phyloP scores from a whole-genome alignment of 225 moss, liverwort and hornwort genomes.

The Polytrichum commune region DNA sequence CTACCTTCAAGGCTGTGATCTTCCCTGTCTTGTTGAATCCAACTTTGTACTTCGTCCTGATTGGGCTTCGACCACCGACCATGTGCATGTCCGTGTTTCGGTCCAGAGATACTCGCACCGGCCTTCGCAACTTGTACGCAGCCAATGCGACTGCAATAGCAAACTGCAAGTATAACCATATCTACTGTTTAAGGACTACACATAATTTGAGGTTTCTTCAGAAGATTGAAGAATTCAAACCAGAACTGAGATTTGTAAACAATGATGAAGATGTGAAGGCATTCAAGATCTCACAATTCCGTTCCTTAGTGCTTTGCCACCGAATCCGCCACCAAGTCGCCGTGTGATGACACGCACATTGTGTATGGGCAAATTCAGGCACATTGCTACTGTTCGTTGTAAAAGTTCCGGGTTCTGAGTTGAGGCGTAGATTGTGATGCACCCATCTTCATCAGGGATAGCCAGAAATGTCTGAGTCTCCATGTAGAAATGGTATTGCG shows the following conservation, averaged over 20 bases:
- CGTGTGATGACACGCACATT: slow-evolving; percentile 59
- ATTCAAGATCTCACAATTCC: not conserved
- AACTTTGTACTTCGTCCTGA: slow-evolving; percentile 34
- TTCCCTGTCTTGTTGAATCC: slow-evolving; percentile 56
- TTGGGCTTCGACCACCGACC: slow-evolving; percentile 40
- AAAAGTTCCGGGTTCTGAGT: slow-evolving; percentile 34
- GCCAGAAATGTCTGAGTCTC: slow-evolving; percentile 61
- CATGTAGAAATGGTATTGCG: slow-evolving; percentile 73
- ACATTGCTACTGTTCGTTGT: slow-evolving; percentile 26
- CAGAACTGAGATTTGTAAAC: no score
- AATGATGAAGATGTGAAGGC: no score
- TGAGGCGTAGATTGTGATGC: slow-evolving; percentile 58
- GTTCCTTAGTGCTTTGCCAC: slow-evolving; percentile 32
- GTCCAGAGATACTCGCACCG: slow-evolving; percentile 57
- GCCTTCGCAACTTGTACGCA: slow-evolving; percentile 52
- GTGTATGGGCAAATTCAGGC: slow-evolving; percentile 44
- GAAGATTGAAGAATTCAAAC: no score
- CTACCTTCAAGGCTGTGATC: slow-evolving; percentile 16
- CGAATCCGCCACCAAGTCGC: slow-evolving; percentile 68
- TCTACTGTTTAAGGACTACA: not conserved
- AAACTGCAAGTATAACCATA: slow-evolving; percentile 29
- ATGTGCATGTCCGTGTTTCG: slow-evolving; percentile 66
- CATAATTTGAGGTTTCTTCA: no score
- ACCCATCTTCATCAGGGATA: slow-evolving; percentile 65
- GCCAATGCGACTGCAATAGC: slow-evolving; percentile 57